Evolutionary conservation across 192 early-diverging fungal genomes (phyloP), one percentile per base, ranked within the genome.

Genomic region (Pecoramyces ruminantium): DNA sequence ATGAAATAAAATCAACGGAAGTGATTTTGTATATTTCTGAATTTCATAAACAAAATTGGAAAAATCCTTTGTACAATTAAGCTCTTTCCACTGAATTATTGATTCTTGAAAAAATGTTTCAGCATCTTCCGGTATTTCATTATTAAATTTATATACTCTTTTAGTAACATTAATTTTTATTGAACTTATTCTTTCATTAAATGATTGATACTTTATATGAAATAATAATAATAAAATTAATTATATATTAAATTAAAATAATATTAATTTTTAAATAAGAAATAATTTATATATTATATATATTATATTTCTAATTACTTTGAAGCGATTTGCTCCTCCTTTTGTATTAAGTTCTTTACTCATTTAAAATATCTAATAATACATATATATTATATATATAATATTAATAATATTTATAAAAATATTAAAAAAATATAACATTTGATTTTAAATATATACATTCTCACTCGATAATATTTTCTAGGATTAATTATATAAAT

Each of bases 1-100:
- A 85, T 99, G 95, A 83, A 95, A 95, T 13, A 99, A 86, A 28
- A 99, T 86, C 83, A 94, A 92, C n/a, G 95, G 91, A 21, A 99
- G 86, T 17, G 94, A 93, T 83, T 92, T 87, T 79, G 89, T 86
- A 79, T 90, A 87, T 29, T 87, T 85, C 77, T 85, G 85, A 29
- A 97, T 87, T 13, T 94, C 92, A 18, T 87, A 86, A 28, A 86
- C 82, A 83, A 98, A 95, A 18, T 85, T 86, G 13, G 88, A 88
- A 84, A 95, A 99, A 79, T 93, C 89, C 38, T 86, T 88, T 8
- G 97, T 96, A 81, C 93, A 87, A 85, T 99, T 97, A n/a, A 96
- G 87, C 79, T 99, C 97, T 78, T 86, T 88, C 94, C 95, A 97
- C 80, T 91, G 88, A 28, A 88, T 87, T n/a, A 97, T 81, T 0